A percentile compares a stretch with the other conserved stretches of the same genome.
These are phyloP conservation scores for Melastoma malabathricum DNA, from an alignment of 345 rosid species.

Conservation along the genomic window DNA sequence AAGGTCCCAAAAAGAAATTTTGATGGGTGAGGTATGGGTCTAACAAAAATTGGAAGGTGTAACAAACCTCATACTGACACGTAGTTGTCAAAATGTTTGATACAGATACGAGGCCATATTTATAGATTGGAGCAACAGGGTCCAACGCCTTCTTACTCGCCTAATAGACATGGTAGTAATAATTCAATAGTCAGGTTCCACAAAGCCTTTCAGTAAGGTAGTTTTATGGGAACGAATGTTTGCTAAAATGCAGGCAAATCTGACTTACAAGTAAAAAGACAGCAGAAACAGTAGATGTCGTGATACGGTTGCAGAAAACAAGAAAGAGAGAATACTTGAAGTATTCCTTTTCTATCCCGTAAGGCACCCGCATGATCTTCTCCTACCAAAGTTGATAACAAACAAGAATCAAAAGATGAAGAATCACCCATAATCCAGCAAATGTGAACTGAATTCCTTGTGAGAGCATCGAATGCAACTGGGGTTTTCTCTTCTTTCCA, in stretches of 20 bases:
- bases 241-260: neutral
- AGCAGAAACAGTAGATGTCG: conserved; percentile 85
- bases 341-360: conserved; percentile 68
- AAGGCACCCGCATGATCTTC: conserved; percentile 86
- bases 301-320: conserved; percentile 83
- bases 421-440: neutral
- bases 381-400: conserved; percentile 35
- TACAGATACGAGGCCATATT: conserved; percentile 62
- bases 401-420: neutral
- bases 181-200: neutral
- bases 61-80: conserved; percentile 82
- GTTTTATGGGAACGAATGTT: no score
- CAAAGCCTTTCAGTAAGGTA: neutral
- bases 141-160: conserved; percentile 67
- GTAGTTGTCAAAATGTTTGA: conserved; percentile 82
- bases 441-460: neutral
- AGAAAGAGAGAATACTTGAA: conserved; percentile 79
- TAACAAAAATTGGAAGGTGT: no score
- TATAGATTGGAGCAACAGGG: conserved; percentile 88
- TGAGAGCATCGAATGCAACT: no score
- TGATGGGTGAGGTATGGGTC: no score
- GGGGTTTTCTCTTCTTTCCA: no score
- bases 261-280: conserved; percentile 43
- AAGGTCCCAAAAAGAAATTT: no score
- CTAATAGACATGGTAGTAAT: conserved; percentile 16